These are phyloP conservation scores for Globisporangium mamillatum DNA, from an alignment of 352 stramenopile species.

Conservation along the genomic window DNA sequence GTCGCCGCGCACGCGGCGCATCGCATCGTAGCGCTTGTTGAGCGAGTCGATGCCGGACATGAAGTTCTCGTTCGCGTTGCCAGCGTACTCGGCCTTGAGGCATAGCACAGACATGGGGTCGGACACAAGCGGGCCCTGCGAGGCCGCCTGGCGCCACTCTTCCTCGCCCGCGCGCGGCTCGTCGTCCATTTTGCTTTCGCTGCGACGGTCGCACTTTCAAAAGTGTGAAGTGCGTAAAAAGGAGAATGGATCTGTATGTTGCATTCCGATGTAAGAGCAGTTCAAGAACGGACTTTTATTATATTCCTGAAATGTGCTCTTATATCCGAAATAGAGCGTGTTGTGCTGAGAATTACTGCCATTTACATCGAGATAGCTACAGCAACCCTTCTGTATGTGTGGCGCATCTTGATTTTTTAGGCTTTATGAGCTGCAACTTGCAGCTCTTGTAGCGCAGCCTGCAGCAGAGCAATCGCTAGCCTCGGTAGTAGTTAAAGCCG, in stretches of 20 bases:
- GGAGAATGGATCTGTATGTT: not conserved
- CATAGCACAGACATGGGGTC: constrained; percentile 54
- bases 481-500: too few species aligned
- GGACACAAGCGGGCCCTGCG: constrained; percentile 39
- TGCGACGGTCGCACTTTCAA: too few species aligned
- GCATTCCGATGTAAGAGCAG: not conserved
- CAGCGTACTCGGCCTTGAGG: constrained; percentile 68
- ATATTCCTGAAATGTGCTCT: not conserved
- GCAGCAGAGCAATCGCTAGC: too few species aligned
- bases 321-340: not conserved
- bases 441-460: too few species aligned
- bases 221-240: not conserved
- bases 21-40: constrained; percentile 57
- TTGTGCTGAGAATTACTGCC: not conserved
- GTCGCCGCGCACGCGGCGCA: constrained; percentile 86
- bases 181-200: constrained; percentile 8
- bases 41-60: constrained; percentile 67
- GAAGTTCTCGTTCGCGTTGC: constrained; percentile 74
- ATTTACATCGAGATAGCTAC: not conserved
- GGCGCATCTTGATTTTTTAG: not conserved
- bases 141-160: constrained; percentile 8
- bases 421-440: too few species aligned
- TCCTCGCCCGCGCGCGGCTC: not conserved
- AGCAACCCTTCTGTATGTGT: not conserved
- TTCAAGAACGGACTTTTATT: not conserved